These are phyloP conservation scores for Taphrina confusa DNA, from an alignment of 1,139 yeast genomes.

Conservation along the genomic window DNA sequence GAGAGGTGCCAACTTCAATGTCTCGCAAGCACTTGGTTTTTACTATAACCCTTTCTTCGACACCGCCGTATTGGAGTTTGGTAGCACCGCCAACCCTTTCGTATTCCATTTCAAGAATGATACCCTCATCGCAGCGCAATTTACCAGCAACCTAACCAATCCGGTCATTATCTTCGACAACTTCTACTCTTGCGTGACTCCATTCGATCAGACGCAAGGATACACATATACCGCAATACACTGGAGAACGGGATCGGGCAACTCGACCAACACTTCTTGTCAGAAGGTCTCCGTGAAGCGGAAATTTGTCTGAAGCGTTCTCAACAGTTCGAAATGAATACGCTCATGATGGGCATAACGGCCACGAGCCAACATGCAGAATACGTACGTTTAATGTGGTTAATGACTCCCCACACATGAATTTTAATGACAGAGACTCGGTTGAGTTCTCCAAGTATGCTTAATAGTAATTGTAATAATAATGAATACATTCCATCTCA, in stretches of 20 bases:
- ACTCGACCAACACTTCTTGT: not conserved
- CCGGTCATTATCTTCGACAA: not conserved
- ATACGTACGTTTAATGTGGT: no score
- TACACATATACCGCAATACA: slow-evolving; percentile 5
- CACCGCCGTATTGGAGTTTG: slow-evolving; percentile 6
- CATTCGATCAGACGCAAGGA: not conserved
- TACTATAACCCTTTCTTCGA: slow-evolving; percentile 17
- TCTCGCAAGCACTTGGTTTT: slow-evolving; percentile 6
- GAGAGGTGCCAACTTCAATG: slow-evolving; percentile 1
- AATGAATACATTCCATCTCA: not conserved
- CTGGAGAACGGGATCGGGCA: slow-evolving; percentile 18
- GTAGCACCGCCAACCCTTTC: not conserved
- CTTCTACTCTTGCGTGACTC: slow-evolving; percentile 7
- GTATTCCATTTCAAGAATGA: slow-evolving; percentile 11
- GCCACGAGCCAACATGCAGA: not conserved
- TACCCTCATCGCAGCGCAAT: slow-evolving; percentile 3
- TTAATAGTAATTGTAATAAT: slow-evolving; percentile 2
- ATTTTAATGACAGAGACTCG: no score
- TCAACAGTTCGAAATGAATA: not conserved
- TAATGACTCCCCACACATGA: no score
- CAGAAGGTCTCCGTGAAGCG: slow-evolving; percentile 29
- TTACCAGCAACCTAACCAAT: not conserved
- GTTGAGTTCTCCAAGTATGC: no score
- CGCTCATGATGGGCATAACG: not conserved
- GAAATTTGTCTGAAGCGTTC: slow-evolving; percentile 3